Percentiles rank a stretch among this genome's conserved stretches.
Evolutionary conservation across 2,329 filamentous ascomycete genomes (phyloP).

Genomic region (Alternaria brassicae): DNA sequence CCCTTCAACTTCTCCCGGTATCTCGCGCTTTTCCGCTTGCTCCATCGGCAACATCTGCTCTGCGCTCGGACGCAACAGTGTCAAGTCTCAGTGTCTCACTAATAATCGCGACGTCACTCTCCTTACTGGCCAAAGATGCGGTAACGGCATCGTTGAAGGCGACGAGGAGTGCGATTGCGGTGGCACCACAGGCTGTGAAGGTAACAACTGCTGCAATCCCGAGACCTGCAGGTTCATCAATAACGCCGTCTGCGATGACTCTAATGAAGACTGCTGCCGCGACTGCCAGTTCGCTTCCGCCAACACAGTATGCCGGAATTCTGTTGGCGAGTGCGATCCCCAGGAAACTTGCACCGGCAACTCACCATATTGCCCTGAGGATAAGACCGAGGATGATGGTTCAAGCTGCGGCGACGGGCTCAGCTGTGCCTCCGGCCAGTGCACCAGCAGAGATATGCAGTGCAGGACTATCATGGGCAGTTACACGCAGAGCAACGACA

Average conservation of each 20-base stretch:
- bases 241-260: conserved; percentile 79
- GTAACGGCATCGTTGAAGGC: conserved; percentile 94
- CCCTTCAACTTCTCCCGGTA: conserved; percentile 76
- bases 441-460: conserved; percentile 88
- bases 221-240: conserved; percentile 83
- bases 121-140: conserved; percentile 84
- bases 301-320: conserved; percentile 79
- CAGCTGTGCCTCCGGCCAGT: conserved; percentile 88
- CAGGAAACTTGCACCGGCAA: conserved; percentile 81
- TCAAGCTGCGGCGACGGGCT: conserved; percentile 74
- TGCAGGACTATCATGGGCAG: conserved; percentile 84
- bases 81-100: conserved; percentile 79
- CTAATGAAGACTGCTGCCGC: conserved; percentile 84
- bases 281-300: conserved; percentile 71
- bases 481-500: conserved; percentile 75
- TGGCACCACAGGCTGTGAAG: conserved; percentile 71
- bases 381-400: conserved; percentile 74
- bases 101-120: conserved; percentile 84
- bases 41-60: conserved; percentile 93
- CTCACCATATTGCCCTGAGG: conserved; percentile 74
- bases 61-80: conserved; percentile 76
- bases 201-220: conserved; percentile 83
- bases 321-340: conserved; percentile 83
- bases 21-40: conserved; percentile 85
- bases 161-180: conserved; percentile 98